Conservation (phyloP, 805 yeast genomes). For the Nadsonia fulvescens region DNA sequence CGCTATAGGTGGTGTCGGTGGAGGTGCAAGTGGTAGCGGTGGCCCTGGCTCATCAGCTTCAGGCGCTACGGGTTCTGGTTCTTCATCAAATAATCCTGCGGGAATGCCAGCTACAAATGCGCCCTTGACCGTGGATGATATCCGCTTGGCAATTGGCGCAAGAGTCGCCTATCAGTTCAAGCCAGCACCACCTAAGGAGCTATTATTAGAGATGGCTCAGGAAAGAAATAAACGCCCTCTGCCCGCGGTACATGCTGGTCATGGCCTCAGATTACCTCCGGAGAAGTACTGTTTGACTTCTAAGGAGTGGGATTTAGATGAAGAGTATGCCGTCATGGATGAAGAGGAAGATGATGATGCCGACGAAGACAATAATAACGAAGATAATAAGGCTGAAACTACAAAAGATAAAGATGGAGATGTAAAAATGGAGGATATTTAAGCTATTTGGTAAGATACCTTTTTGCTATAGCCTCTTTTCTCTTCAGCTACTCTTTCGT, state of each 20-base stretch:
- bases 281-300: conserved; percentile 91
- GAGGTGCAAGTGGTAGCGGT: no score
- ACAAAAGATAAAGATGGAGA: no score
- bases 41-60: conserved; percentile 4
- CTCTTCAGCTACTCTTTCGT: no score
- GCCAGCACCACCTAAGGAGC: conserved; percentile 88
- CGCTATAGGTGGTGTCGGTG: no score
- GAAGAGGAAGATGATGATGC: conserved; percentile 6
- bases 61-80: conserved; percentile 4
- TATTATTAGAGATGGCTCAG: conserved; percentile 74
- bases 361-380: no score
- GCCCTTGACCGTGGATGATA: conserved; percentile 69
- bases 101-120: conserved; percentile 20
- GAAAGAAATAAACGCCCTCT: conserved; percentile 79
- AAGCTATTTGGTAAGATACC: no score
- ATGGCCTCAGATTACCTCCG: conserved; percentile 91
- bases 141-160: conserved; percentile 83
- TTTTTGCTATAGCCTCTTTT: no score
- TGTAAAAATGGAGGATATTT: no score
- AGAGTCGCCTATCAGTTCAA: conserved; percentile 91
- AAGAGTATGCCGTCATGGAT: conserved; percentile 20
- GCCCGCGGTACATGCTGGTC: conserved; percentile 79
- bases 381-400: no score
- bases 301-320: conserved; percentile 51
- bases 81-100: conserved; percentile 20